Conservation (phyloP, 164 flowering plant species). For the Magnolia officinalis region DNA sequence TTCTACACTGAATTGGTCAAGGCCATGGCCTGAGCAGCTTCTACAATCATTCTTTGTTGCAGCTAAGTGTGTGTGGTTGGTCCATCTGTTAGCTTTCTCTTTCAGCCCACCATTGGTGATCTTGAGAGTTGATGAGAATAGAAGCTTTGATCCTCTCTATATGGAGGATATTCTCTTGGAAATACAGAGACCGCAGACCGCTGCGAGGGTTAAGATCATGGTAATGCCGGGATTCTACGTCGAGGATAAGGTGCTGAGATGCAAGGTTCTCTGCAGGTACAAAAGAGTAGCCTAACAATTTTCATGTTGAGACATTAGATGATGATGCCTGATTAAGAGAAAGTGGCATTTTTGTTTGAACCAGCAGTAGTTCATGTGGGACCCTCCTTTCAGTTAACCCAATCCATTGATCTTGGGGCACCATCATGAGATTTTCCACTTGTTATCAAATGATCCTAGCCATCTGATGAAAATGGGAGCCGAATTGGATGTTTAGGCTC, state of each 20-base stretch:
- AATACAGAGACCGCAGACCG: constrained; percentile 44
- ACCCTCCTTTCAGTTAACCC: background rate
- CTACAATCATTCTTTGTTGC: constrained; percentile 89
- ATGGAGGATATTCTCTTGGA: constrained; percentile 77
- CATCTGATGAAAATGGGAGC: background rate
- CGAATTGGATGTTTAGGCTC: background rate
- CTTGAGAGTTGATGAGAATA: constrained; percentile 75
- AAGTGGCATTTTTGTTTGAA: background rate
- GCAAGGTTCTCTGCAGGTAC: constrained; percentile 85
- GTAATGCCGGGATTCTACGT: constrained; percentile 97
- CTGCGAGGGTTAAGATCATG: constrained; percentile 71
- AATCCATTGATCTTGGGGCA: background rate
- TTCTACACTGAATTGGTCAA: constrained; percentile 61
- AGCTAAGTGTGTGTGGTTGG: constrained; percentile 90
- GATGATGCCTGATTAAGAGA: background rate
- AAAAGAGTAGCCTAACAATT: constrained; percentile 28
- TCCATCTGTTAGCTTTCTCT: constrained; percentile 89
- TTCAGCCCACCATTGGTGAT: constrained; percentile 65
- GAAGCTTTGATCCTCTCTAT: constrained; percentile 59
- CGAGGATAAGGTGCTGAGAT: constrained; percentile 64
- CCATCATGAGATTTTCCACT: background rate
- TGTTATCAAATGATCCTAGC: background rate
- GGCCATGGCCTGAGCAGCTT: constrained; percentile 88
- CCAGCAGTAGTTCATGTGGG: background rate
- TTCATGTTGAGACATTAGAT: background rate